These are phyloP conservation scores for Hortaea werneckii DNA, from an alignment of 2,329 filamentous ascomycete genomes.

Conservation along the genomic window DNA sequence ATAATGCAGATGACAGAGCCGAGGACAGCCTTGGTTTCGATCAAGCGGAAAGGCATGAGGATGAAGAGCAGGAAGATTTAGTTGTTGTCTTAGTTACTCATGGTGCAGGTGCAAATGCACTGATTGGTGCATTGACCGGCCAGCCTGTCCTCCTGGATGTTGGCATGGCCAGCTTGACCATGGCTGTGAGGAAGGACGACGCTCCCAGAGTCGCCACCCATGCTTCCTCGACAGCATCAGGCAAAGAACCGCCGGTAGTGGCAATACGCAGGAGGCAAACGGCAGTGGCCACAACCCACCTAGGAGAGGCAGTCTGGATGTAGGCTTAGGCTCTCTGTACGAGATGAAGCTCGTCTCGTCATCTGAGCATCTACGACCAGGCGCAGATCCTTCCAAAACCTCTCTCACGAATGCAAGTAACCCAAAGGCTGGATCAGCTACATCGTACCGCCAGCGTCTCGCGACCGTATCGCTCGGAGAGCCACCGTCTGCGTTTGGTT, in stretches of 20 bases:
- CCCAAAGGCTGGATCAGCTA: not conserved
- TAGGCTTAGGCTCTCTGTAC: slow-evolving; percentile 49
- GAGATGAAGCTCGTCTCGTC: slow-evolving; percentile 66
- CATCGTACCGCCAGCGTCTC: not conserved
- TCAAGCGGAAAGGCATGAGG: slow-evolving; percentile 25
- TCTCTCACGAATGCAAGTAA: not conserved
- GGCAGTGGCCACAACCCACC: slow-evolving; percentile 1
- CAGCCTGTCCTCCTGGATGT: slow-evolving; percentile 88
- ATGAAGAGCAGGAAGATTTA: slow-evolving; percentile 58
- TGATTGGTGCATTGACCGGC: slow-evolving; percentile 84
- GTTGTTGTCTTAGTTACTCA: slow-evolving; percentile 86
- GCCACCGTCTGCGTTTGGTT: not conserved
- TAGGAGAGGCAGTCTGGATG: slow-evolving; percentile 26
- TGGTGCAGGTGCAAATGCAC: slow-evolving; percentile 87
- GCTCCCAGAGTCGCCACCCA: slow-evolving; percentile 17
- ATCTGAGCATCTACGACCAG: slow-evolving; percentile 58
- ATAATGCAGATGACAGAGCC: slow-evolving; percentile 25
- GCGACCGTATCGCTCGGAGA: not conserved
- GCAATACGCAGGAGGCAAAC: not conserved
- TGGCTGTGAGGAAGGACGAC: slow-evolving; percentile 58
- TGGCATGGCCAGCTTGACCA: slow-evolving; percentile 78
- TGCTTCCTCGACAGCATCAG: slow-evolving; percentile 3
- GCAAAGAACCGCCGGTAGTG: not conserved
- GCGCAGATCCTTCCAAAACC: slow-evolving; percentile 29
- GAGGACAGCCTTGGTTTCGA: slow-evolving; percentile 26